Evolutionary conservation across 441 rosid genomes (phyloP).

Genomic region (Euphorbia corollata): DNA sequence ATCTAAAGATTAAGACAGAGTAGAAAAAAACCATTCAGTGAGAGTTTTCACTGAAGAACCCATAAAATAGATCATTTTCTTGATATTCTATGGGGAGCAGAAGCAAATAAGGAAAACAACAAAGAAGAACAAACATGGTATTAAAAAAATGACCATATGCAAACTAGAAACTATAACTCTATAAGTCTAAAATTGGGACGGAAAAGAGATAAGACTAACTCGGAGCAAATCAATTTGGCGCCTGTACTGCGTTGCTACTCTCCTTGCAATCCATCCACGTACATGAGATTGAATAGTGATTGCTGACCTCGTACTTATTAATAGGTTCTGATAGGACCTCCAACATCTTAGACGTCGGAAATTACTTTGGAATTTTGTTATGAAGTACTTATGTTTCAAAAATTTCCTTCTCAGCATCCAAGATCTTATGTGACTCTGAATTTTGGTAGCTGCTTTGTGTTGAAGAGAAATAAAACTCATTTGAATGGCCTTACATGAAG

Average conservation of each 20-base stretch:
- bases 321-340: slow-evolving; percentile 29
- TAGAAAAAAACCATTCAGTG: not conserved
- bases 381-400: slow-evolving; percentile 31
- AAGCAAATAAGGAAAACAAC: not conserved
- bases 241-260: slow-evolving; percentile 24
- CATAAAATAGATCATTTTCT: not conserved
- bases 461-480: slow-evolving; percentile 21
- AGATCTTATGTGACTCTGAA: slow-evolving; percentile 40
- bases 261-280: slow-evolving; percentile 53
- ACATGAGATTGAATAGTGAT: slow-evolving; percentile 49
- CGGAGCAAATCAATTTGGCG: slow-evolving; percentile 39
- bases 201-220: slow-evolving; percentile 17
- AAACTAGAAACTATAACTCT: not conserved
- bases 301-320: slow-evolving; percentile 38
- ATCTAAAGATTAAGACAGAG: not conserved
- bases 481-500: slow-evolving; percentile 17
- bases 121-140: not conserved
- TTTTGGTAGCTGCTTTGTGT: slow-evolving; percentile 41
- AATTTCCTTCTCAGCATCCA: slow-evolving; percentile 41
- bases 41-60: not conserved
- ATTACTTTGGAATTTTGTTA: slow-evolving; percentile 36
- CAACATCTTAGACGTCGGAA: slow-evolving; percentile 29
- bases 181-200: not conserved
- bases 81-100: not conserved
- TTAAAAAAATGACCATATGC: not conserved